phyloP scores from a whole-genome alignment of 805 yeast genomes.

The Yarrowia hollandica region DNA sequence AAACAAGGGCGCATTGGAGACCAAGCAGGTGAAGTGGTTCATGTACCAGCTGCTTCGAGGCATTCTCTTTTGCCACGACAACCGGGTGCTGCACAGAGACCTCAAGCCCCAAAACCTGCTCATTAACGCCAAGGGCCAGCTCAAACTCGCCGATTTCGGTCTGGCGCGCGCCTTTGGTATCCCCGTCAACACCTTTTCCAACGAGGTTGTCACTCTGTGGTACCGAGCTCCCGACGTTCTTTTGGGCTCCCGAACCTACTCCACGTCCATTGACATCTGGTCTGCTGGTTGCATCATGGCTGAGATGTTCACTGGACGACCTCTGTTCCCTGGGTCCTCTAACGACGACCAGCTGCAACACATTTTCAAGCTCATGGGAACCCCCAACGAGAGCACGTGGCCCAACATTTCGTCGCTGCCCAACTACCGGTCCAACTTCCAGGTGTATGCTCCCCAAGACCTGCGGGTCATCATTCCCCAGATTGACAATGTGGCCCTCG shows the following conservation, averaged over 20 bases:
- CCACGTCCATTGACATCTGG: conserved; percentile 98
- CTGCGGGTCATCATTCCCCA: conserved; percentile 66
- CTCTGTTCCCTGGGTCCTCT: conserved; percentile 92
- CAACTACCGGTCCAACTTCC: conserved; percentile 81
- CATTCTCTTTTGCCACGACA: conserved; percentile 89
- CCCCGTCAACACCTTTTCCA: conserved; percentile 94
- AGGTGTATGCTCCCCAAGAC: conserved; percentile 85
- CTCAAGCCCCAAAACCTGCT: conserved; percentile 94
- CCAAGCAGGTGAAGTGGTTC: conserved; percentile 87
- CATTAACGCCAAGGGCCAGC: conserved; percentile 92
- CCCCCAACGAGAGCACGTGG: conserved; percentile 96
- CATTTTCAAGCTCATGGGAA: conserved; percentile 91
- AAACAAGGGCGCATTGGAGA: conserved; percentile 84
- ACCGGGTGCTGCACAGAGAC: conserved; percentile 91
- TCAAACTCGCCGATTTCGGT: conserved; percentile 90
- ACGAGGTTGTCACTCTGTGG: conserved; percentile 98
- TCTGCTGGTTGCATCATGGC: conserved; percentile 98
- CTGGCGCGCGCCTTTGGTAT: conserved; percentile 97
- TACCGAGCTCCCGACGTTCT: conserved; percentile 97
- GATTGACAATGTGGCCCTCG: conserved; percentile 68
- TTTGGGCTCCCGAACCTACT: conserved; percentile 90
- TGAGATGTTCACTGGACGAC: conserved; percentile 98
- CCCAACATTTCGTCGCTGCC: conserved; percentile 93
- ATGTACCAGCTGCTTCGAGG: conserved; percentile 92
- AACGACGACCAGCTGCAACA: conserved; percentile 93